A percentile compares a stretch with the other conserved stretches of the same genome.
These are phyloP conservation scores for Neophaeococcomyces aloes DNA, from an alignment of 2,329 filamentous ascomycete genomes.

Conservation along the genomic window DNA sequence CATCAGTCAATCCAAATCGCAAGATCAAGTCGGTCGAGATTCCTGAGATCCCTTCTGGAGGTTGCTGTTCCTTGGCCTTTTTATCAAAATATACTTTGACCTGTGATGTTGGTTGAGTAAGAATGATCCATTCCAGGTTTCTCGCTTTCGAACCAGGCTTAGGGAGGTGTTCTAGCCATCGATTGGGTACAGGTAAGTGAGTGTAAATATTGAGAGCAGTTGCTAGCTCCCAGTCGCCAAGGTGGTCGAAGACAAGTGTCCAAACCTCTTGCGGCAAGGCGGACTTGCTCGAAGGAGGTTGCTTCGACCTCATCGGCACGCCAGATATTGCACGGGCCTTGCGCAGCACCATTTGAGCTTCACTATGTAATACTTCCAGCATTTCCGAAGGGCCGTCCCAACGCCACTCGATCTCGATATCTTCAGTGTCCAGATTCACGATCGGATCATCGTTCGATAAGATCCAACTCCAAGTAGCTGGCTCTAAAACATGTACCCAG, in stretches of 20 bases:
- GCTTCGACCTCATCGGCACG: slow-evolving; percentile 24
- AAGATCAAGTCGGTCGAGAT: slow-evolving; percentile 81
- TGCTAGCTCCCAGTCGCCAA: slow-evolving; percentile 84
- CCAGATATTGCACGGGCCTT: slow-evolving; percentile 2
- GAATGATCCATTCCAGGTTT: slow-evolving; percentile 73
- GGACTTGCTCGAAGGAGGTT: slow-evolving; percentile 21
- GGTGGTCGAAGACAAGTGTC: slow-evolving; percentile 74
- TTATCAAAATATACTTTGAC: slow-evolving; percentile 60
- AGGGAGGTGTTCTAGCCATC: slow-evolving; percentile 58
- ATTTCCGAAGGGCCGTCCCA: slow-evolving; percentile 23
- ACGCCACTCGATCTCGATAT: slow-evolving; percentile 23
- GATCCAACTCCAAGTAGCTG: slow-evolving; percentile 59
- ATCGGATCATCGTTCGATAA: slow-evolving; percentile 45
- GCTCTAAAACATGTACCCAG: slow-evolving; percentile 72
- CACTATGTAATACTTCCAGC: slow-evolving; percentile 18
- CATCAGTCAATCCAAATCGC: slow-evolving; percentile 72
- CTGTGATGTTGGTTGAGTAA: slow-evolving; percentile 58
- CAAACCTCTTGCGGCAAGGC: slow-evolving; percentile 73
- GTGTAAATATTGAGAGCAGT: slow-evolving; percentile 72
- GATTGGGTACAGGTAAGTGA: slow-evolving; percentile 58
- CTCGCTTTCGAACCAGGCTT: slow-evolving; percentile 60
- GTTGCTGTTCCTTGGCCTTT: slow-evolving; percentile 56
- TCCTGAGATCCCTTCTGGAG: slow-evolving; percentile 56
- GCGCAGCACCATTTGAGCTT: slow-evolving; percentile 18
- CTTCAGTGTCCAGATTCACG: slow-evolving; percentile 11